A percentile compares a stretch with the other conserved stretches of the same genome.
These are phyloP conservation scores for Suillus subluteus DNA, from an alignment of 768 basidiomycete genomes.

Conservation along the genomic window DNA sequence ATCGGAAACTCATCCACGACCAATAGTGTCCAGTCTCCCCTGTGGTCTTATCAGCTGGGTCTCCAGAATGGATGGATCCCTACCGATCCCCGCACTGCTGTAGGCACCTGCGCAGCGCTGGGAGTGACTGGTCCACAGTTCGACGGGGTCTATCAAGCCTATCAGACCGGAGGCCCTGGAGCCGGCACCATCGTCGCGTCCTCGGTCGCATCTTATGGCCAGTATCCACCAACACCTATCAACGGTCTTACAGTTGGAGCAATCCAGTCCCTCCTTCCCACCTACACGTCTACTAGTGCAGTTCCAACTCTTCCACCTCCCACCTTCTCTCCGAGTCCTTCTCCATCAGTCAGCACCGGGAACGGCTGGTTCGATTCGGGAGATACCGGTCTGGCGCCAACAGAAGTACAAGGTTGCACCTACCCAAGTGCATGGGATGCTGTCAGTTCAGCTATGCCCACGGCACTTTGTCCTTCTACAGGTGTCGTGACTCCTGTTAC, in stretches of 20 bases:
- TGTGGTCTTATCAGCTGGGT: slow-evolving; percentile 75
- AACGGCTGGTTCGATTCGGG: slow-evolving; percentile 60
- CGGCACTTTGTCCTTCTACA: slow-evolving; percentile 42
- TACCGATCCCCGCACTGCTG: slow-evolving; percentile 63
- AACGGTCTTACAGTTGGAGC: slow-evolving; percentile 45
- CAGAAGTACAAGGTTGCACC: slow-evolving; percentile 61
- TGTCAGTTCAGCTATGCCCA: slow-evolving; percentile 49
- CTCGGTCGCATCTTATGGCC: slow-evolving; percentile 44
- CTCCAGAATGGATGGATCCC: slow-evolving; percentile 82
- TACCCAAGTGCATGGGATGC: slow-evolving; percentile 72
- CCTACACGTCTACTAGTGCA: slow-evolving; percentile 65
- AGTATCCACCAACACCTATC: slow-evolving; percentile 59
- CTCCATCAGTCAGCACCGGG: slow-evolving; percentile 45
- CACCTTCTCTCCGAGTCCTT: slow-evolving; percentile 48
- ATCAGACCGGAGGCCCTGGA: slow-evolving; percentile 71
- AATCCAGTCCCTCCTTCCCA: slow-evolving; percentile 48
- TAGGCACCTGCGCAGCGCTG: slow-evolving; percentile 67
- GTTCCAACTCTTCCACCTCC: slow-evolving; percentile 59
- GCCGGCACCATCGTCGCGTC: slow-evolving; percentile 50
- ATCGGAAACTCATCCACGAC: slow-evolving; percentile 60
- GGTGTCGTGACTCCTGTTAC: neutral
- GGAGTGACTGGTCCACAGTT: slow-evolving; percentile 50
- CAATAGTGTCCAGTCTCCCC: slow-evolving; percentile 52
- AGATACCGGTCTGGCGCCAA: slow-evolving; percentile 58
- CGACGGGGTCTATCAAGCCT: slow-evolving; percentile 56